Evolutionary conservation across 2,329 filamentous ascomycete genomes (phyloP).

Genomic region (Samsoniella hepiali): DNA sequence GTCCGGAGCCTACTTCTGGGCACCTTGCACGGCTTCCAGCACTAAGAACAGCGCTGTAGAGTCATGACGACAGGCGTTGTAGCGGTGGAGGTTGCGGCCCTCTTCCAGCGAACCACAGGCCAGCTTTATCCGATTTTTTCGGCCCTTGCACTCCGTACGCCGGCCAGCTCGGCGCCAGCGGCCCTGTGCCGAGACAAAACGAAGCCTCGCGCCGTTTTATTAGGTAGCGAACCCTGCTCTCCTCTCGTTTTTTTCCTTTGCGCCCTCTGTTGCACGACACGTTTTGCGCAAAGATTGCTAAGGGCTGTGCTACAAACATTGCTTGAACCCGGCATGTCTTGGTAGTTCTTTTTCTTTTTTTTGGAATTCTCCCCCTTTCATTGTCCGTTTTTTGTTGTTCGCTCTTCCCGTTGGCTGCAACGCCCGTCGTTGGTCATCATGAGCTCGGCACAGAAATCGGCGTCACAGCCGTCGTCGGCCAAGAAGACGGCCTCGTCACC

Average conservation of each 20-base stretch:
- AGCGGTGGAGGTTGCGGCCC: not conserved
- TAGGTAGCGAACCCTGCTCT: not conserved
- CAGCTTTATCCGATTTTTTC: conserved; percentile 1
- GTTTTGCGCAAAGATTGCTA: not conserved
- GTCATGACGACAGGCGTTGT: conserved; percentile 11
- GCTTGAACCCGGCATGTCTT: conserved; percentile 5
- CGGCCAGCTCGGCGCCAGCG: conserved; percentile 12
- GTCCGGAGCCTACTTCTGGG: not conserved
- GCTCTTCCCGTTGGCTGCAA: not conserved
- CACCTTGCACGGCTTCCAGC: not conserved
- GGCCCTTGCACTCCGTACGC: not conserved
- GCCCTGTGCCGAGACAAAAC: conserved; percentile 14
- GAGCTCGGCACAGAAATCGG: conserved; percentile 16
- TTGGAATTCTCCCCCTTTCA: too few species aligned
- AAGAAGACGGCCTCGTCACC: conserved; percentile 40
- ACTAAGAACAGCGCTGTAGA: conserved; percentile 1
- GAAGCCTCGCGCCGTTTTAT: not conserved
- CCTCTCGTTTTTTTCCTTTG: not conserved
- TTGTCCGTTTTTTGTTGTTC: not conserved
- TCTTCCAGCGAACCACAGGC: conserved; percentile 1
- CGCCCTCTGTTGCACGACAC: not conserved
- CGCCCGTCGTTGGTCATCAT: conserved; percentile 2
- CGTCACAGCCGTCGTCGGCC: conserved; percentile 23
- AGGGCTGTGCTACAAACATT: not conserved
- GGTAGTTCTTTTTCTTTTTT: not conserved